A percentile compares a stretch with the other conserved stretches of the same genome.
These are phyloP conservation scores for Aspergillus arachidicola DNA, from an alignment of 2,329 filamentous ascomycete species.

Conservation along the genomic window DNA sequence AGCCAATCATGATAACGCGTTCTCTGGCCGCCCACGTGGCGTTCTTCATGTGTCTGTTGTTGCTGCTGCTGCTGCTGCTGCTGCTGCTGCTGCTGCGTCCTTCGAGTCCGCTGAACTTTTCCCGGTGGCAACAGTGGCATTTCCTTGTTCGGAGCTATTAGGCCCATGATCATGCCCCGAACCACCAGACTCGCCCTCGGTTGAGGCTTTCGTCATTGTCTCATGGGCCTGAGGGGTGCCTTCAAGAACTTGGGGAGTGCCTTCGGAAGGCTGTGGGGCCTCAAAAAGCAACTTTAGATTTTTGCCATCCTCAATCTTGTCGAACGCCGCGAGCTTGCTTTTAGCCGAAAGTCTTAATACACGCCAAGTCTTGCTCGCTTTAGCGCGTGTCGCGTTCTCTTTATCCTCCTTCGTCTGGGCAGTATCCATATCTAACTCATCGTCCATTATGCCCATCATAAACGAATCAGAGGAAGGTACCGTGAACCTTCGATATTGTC, in stretches of 20 bases:
- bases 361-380: slow-evolving; percentile 88
- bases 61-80: neutral
- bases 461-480: slow-evolving; percentile 72
- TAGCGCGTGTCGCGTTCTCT: slow-evolving; percentile 65
- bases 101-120: slow-evolving; percentile 12
- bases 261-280: slow-evolving; percentile 22
- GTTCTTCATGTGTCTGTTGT: slow-evolving; percentile 20
- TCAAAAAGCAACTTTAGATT: slow-evolving; percentile 60
- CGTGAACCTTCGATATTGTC: slow-evolving; percentile 54
- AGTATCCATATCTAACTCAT: slow-evolving; percentile 86
- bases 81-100: slow-evolving; percentile 8
- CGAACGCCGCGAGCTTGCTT: slow-evolving; percentile 74
- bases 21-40: neutral
- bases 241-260: slow-evolving; percentile 20
- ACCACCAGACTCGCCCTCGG: slow-evolving; percentile 14
- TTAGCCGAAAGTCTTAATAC: slow-evolving; percentile 78
- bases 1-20: slow-evolving; percentile 8
- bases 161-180: slow-evolving; percentile 10
- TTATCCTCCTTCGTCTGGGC: slow-evolving; percentile 66
- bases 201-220: slow-evolving; percentile 19
- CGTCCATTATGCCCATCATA: slow-evolving; percentile 71
- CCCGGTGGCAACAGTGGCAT: slow-evolving; percentile 10
- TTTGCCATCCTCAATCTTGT: slow-evolving; percentile 83
- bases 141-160: slow-evolving; percentile 11
- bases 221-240: slow-evolving; percentile 27